Percentiles rank a stretch among this genome's conserved stretches.
Evolutionary conservation across 2,329 filamentous ascomycete species (phyloP).

Genomic region (Neofusicoccum umdonicola): DNA sequence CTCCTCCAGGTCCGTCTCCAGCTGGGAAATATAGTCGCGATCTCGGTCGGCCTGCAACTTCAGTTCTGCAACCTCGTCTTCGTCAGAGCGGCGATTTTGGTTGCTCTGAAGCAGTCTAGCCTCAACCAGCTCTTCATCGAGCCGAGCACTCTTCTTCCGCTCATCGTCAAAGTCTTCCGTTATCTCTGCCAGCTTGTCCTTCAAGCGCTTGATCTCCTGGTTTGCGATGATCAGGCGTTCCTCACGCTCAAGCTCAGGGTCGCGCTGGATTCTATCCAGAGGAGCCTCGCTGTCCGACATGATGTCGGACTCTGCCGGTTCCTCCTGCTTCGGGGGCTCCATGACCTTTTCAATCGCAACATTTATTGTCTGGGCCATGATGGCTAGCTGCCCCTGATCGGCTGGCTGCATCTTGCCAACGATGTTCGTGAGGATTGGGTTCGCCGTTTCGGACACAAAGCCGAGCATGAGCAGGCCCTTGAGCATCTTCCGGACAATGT

Average conservation of each 20-base stretch:
- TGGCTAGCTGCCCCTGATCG: slow-evolving; percentile 38
- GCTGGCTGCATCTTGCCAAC: slow-evolving; percentile 37
- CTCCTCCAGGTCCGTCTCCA: slow-evolving; percentile 47
- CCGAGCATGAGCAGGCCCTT: slow-evolving; percentile 49
- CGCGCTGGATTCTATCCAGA: slow-evolving; percentile 24
- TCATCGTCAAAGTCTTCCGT: slow-evolving; percentile 43
- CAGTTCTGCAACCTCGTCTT: slow-evolving; percentile 45
- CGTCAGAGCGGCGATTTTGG: slow-evolving; percentile 36
- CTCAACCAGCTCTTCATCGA: slow-evolving; percentile 50
- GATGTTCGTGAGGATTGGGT: slow-evolving; percentile 46
- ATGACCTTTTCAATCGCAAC: background rate
- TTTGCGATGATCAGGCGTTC: slow-evolving; percentile 50
- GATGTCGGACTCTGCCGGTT: slow-evolving; percentile 6
- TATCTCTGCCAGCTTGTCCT: slow-evolving; percentile 39
- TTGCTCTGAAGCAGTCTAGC: slow-evolving; percentile 46
- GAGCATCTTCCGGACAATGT: slow-evolving; percentile 33
- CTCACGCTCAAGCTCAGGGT: slow-evolving; percentile 49
- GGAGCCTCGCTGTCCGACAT: slow-evolving; percentile 9
- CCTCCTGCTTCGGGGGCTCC: slow-evolving; percentile 8
- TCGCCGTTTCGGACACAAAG: slow-evolving; percentile 48
- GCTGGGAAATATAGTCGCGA: slow-evolving; percentile 49
- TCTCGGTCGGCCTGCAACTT: slow-evolving; percentile 45
- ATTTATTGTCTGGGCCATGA: slow-evolving; percentile 39
- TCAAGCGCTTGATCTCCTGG: slow-evolving; percentile 45
- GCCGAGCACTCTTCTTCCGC: slow-evolving; percentile 41